Percentiles rank a stretch among this genome's conserved stretches.
phyloP scores from a whole-genome alignment of 148 eudicot genomes.

The Rhododendron henanense region DNA sequence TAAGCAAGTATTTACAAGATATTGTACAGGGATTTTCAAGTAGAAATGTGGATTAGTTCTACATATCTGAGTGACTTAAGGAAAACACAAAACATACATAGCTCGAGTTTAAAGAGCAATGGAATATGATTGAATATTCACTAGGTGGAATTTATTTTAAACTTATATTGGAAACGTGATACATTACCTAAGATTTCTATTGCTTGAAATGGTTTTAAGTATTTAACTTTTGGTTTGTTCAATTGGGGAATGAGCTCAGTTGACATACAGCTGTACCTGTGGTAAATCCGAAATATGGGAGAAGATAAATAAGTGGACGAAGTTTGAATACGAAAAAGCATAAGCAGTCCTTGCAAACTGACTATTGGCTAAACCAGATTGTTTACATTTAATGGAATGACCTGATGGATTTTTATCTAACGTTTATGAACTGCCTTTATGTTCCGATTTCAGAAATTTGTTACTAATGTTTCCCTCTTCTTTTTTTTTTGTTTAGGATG shows the following conservation, averaged over 20 bases:
- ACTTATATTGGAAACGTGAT: too few relatives aligned
- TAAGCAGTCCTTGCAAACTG: background rate
- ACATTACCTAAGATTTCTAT: too few relatives aligned
- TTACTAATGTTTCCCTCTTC: background rate
- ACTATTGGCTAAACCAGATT: background rate
- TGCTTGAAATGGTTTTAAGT: too few relatives aligned
- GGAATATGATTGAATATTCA: too few relatives aligned
- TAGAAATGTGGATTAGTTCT: too few relatives aligned
- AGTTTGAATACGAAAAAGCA: background rate
- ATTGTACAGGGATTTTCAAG: too few relatives aligned
- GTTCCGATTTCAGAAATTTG: background rate
- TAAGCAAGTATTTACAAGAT: too few relatives aligned
- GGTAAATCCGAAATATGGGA: background rate
- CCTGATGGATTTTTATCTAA: background rate
- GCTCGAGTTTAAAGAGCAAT: too few relatives aligned
- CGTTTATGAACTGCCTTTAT: background rate
- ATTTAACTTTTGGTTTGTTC: background rate
- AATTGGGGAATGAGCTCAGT: background rate
- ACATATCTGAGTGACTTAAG: too few relatives aligned
- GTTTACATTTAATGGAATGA: background rate
- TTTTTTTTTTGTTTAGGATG: slow-evolving; percentile 48
- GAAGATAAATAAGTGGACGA: background rate
- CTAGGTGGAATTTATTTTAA: too few relatives aligned
- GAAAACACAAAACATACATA: too few relatives aligned
- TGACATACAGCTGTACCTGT: background rate